Percentiles rank a stretch among this genome's conserved stretches.
These are phyloP conservation scores for Diplosphaera chodatii DNA, from an alignment of 139 green algal genomes.

Conservation along the genomic window DNA sequence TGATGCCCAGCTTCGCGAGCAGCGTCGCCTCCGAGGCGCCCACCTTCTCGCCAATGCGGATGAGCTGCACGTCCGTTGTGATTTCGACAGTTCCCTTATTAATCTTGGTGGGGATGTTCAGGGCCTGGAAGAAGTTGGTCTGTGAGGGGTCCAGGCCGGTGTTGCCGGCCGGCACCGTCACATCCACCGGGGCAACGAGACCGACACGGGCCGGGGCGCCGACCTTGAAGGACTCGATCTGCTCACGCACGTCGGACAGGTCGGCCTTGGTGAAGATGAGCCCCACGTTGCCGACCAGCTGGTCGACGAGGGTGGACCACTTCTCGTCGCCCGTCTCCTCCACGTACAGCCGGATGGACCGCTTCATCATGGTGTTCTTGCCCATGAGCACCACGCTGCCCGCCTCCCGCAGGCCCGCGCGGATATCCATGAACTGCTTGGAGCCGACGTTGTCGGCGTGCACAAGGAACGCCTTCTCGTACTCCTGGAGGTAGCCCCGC, in stretches of 20 bases:
- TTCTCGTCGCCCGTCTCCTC: slow-evolving; percentile 83
- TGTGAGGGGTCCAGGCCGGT: slow-evolving; percentile 99
- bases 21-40: slow-evolving; percentile 95
- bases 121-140: slow-evolving; percentile 98
- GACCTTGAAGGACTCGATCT: slow-evolving; percentile 24
- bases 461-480: slow-evolving; percentile 87
- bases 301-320: slow-evolving; percentile 76
- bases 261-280: slow-evolving; percentile 93
- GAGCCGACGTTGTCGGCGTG: slow-evolving; percentile 98
- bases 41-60: slow-evolving; percentile 80
- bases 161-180: slow-evolving; percentile 80
- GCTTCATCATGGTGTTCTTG: slow-evolving; percentile 99
- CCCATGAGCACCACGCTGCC: slow-evolving; percentile 93
- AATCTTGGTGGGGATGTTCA: slow-evolving; percentile 99
- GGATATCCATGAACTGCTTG: slow-evolving; percentile 97
- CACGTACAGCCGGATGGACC: slow-evolving; percentile 88
- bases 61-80: slow-evolving; percentile 77
- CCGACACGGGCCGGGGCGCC: slow-evolving; percentile 88
- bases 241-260: slow-evolving; percentile 22
- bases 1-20: slow-evolving; percentile 96
- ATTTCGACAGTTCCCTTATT: slow-evolving; percentile 98
- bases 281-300: slow-evolving; percentile 96
- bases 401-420: slow-evolving; percentile 77
- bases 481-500: slow-evolving; percentile 68
- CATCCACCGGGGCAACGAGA: slow-evolving; percentile 81